Evolutionary conservation across 83 land plant genomes (phyloP).

Genomic region (Picea abies): DNA sequence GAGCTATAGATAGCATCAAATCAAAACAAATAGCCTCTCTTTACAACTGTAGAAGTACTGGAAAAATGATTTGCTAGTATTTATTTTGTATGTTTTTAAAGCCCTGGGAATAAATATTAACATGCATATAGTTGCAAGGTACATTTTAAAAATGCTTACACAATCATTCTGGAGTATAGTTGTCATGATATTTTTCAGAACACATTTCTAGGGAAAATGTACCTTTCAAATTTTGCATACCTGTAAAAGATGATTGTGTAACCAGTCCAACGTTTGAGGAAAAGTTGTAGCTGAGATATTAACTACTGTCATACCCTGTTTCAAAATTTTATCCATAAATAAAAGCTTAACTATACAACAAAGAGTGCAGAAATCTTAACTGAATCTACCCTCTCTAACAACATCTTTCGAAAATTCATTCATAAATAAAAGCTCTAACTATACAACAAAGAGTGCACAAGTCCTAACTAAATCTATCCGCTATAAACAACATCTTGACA

Average conservation of each 20-base stretch:
- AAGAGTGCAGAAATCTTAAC: background rate
- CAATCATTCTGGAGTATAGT: background rate
- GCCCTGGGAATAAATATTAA: background rate
- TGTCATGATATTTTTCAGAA: background rate
- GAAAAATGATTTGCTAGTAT: background rate
- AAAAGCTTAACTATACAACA: conserved; percentile 3
- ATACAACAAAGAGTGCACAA: background rate
- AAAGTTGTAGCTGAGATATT: conserved; percentile 94
- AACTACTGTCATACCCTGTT: conserved; percentile 85
- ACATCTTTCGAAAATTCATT: background rate
- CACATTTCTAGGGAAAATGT: background rate
- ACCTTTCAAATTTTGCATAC: conserved; percentile 30
- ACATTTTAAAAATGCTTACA: background rate
- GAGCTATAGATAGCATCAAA: background rate
- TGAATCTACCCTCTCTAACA: background rate
- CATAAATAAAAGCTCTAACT: background rate
- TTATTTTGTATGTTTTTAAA: background rate
- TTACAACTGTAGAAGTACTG: background rate
- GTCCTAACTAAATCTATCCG: background rate
- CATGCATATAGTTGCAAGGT: background rate
- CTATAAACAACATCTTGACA: too few species aligned
- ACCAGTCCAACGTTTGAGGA: conserved; percentile 93
- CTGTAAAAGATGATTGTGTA: conserved; percentile 91
- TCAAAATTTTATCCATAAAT: background rate
- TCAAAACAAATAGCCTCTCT: background rate